Evolutionary conservation across 1,139 yeast genomes (phyloP), one percentile per base, ranked within the genome.

Genomic region (Blastobotrys apis): DNA sequence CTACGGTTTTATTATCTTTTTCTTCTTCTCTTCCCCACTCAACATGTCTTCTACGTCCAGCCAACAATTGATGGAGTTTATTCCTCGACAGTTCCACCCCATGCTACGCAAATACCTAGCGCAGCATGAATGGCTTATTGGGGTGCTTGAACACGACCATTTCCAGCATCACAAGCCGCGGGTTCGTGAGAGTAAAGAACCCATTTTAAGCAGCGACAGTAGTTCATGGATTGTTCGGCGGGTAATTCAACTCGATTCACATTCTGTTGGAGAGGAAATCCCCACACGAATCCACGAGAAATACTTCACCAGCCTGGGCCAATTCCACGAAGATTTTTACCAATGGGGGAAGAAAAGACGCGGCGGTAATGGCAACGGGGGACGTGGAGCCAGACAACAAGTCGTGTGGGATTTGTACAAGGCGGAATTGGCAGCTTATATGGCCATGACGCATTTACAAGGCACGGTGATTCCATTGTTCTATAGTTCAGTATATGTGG

Each of bases 391-490:
- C n/a, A n/a, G n/a, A n/a, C n/a, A n/a, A n/a, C n/a, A 31, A 20
- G 17, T 8, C n/a, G 19, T 29, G 20, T 30, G 37, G 37, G 4
- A 19, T 6, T 10, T 37, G 19, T 20, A 19, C 19, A 15, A 15
- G 4, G 20, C 35, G 6, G 41, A 37, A 16, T 6, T 21, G 6
- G 29, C n/a, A n/a, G 34, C 41, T 8, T 23, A 30, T 12, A 20
- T 29, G 8, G 17, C 8, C 6, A 6, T 37, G 29, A 29, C 41
- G 8, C 41, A 29, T 20, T 30, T 37, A 20, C 41, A 37, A 29
- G 41, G 41, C 2, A 37, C 41, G 3, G n/a, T 37, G 4, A 31
- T 37, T 19, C 40, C 40, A 12, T 27, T 16, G 12, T n/a, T 12
- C 4, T 37, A 37, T 20, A 29, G 22, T 4, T 20, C 40, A n/a